Evolutionary conservation across 176 grass and related monocot species (phyloP), one percentile per base, ranked within the genome.

Genomic region (Tuctoria greenei): DNA sequence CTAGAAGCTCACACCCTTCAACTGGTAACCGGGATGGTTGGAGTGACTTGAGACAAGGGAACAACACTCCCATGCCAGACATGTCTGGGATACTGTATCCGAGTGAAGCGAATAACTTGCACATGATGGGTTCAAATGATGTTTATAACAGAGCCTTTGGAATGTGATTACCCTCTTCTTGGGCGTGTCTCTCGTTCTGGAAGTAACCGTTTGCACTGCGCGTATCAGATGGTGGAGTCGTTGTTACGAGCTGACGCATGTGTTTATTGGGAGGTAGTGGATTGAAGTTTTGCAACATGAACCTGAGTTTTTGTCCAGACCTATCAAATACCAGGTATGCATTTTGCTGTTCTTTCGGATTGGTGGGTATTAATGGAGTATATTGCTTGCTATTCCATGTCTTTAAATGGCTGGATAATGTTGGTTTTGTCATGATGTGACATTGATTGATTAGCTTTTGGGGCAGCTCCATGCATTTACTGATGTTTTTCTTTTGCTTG

Each of bases 61-160:
- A 67, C 79, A 89, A 86, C 47, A 56, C 76, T 55, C 71, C 82
- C 51, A 77, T 90, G 74, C 51, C 65, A 39, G 90, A 97, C 18
- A 75, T 87, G 47, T 83, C 86, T 24, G 78, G 86, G 75, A 92
- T 71, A 66, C 64, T 83, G 54, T 92, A 92, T 80, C 75, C 86
- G 77, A 86, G 23, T 76, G 90, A 93, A 77, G 82, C 73, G 18
- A 78, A 81, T 67, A 88, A 59, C 72, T 86, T 92, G 59, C 93
- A 89, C 66, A 78, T 90, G 58, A 62, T 85, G 28, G 77, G 87
- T 65, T 78, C 82, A 62, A 84, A 78, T 71, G 84, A 90, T 90
- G 17, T 96, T 16, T 92, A 85, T 77, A 90, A 90, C 87, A 92
- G 79, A 77, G 82, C 89, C 76, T 96, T 92, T 80, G 87, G 93